Conservation (phyloP, 176 grass and related monocot species). For the Cymbopogon citratus region DNA sequence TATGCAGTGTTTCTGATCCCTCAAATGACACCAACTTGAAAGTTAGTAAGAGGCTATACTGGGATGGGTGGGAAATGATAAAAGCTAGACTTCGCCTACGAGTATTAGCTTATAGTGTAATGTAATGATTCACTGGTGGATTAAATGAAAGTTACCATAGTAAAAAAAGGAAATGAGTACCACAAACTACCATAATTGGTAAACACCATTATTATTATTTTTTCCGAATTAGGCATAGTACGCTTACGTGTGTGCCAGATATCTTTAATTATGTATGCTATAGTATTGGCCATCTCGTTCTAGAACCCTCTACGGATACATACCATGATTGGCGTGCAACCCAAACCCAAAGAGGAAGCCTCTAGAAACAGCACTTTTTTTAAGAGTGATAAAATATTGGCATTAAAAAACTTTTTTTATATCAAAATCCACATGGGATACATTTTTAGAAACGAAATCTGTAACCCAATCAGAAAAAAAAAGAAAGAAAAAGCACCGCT, state of each 20-base stretch:
- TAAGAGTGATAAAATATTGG: not conserved
- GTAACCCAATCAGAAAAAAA: not conserved
- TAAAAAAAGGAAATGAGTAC: not conserved
- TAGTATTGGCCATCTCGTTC: constrained; percentile 12
- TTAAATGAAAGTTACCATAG: not conserved
- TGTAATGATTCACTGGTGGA: not conserved
- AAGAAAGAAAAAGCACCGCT: not conserved
- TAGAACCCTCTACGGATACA: constrained; percentile 22
- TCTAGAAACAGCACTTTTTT: constrained; percentile 25
- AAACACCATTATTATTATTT: not conserved
- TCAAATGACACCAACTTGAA: not conserved
- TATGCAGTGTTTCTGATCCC: not conserved
- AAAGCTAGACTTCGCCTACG: not conserved
- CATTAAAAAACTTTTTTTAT: not conserved
- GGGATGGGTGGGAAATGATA: not conserved
- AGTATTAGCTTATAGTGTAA: too few species aligned
- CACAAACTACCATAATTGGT: not conserved
- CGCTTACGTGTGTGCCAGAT: not conserved
- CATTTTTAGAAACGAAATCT: not conserved
- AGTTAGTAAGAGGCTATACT: not conserved
- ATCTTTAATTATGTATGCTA: not conserved
- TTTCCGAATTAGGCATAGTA: not conserved
- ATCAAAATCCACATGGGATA: not conserved
- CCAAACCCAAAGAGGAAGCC: not conserved
- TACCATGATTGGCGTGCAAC: not conserved